Evolutionary conservation across 1,139 yeast species (phyloP).

Genomic region (Pichia sp.): DNA sequence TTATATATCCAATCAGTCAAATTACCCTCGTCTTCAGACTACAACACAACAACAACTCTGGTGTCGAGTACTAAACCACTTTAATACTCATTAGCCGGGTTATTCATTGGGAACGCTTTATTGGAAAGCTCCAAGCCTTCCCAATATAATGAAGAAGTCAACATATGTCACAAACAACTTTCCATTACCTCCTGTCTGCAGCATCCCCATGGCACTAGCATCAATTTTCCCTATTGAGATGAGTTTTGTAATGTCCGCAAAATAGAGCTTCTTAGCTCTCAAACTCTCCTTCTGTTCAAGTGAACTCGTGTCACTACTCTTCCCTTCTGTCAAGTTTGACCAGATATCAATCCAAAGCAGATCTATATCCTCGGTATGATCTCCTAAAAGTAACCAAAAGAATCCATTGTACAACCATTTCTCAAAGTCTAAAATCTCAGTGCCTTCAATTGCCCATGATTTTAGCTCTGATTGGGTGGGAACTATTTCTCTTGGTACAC

Average conservation of each 20-base stretch:
- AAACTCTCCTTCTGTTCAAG: not conserved
- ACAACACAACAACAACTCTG: no score
- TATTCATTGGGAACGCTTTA: no score
- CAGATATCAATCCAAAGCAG: constrained; percentile 34
- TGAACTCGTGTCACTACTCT: no score
- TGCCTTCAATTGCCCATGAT: constrained; percentile 19
- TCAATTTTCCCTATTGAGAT: constrained; percentile 27
- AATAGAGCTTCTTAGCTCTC: constrained; percentile 19
- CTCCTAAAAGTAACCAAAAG: constrained; percentile 30
- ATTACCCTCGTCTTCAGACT: no score
- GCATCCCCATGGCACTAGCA: constrained; percentile 35
- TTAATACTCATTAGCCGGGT: no score
- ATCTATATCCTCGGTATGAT: constrained; percentile 32
- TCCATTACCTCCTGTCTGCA: constrained; percentile 32
- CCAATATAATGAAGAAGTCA: constrained; percentile 39
- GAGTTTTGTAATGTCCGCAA: constrained; percentile 31
- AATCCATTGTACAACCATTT: constrained; percentile 33
- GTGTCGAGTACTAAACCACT: no score
- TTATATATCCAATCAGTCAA: no score
- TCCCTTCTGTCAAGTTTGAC: constrained; percentile 10
- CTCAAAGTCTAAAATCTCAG: constrained; percentile 37
- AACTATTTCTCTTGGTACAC: constrained; percentile 18
- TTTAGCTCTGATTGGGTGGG: constrained; percentile 23
- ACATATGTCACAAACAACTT: constrained; percentile 29
- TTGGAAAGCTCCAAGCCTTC: constrained; percentile 36